Percentiles rank a stretch among this genome's conserved stretches.
phyloP scores from a whole-genome alignment of 129 eudicot species.

The Deinandra increscens region DNA sequence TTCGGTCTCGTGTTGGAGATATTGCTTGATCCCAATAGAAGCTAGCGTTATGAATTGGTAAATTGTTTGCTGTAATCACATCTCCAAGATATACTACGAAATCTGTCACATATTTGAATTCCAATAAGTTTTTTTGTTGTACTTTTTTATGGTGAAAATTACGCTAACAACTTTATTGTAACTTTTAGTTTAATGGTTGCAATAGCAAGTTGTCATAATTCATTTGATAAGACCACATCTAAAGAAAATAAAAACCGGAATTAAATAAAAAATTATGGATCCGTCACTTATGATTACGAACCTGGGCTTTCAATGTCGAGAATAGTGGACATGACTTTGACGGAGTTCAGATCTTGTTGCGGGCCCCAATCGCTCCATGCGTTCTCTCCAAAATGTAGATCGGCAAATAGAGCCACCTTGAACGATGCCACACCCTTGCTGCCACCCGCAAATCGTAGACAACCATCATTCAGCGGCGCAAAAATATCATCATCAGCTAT shows the following conservation, averaged over 20 bases:
- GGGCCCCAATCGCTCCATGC: conserved; percentile 94
- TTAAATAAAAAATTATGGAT: no score
- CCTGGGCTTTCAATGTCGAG: conserved; percentile 77
- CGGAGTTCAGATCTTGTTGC: conserved; percentile 56
- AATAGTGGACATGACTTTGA: conserved; percentile 70
- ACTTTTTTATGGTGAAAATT: no score
- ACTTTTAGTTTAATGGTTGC: no score
- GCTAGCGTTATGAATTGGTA: conserved; percentile 72
- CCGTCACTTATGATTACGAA: neutral
- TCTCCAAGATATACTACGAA: conserved; percentile 94
- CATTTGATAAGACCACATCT: no score
- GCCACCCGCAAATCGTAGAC: conserved; percentile 33
- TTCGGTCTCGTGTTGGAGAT: conserved; percentile 68
- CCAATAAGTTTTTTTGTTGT: no score
- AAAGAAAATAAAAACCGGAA: no score
- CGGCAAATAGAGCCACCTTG: conserved; percentile 85
- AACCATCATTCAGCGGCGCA: conserved; percentile 21
- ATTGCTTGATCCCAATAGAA: conserved; percentile 84
- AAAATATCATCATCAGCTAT: conserved; percentile 14
- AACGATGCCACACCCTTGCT: conserved; percentile 48
- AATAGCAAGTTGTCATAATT: no score
- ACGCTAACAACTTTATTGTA: no score
- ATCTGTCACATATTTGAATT: conserved; percentile 51
- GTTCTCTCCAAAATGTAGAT: conserved; percentile 84
- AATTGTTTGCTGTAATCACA: conserved; percentile 91